Conservation (phyloP, 768 basidiomycete genomes). For the Rossbeevera mucosa region DNA sequence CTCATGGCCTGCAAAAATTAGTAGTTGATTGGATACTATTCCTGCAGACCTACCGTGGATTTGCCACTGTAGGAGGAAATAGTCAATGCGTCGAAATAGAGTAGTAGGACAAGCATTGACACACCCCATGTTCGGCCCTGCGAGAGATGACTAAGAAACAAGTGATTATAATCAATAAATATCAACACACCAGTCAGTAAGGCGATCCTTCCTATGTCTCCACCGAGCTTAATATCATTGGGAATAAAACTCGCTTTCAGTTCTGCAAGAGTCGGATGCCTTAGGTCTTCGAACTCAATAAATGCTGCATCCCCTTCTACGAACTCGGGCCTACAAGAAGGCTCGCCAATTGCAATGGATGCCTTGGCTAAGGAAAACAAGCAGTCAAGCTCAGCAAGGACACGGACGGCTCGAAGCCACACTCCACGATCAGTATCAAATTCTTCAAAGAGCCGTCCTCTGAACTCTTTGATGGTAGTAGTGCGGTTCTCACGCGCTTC, state of each 20-base stretch:
- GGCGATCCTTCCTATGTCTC: conserved; percentile 66
- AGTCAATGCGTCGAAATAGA: neutral
- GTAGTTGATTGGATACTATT: neutral
- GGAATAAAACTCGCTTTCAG: conserved; percentile 83
- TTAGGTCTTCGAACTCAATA: conserved; percentile 82
- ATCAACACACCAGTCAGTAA: conserved; percentile 71
- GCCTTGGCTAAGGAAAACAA: conserved; percentile 87
- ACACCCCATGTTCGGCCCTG: conserved; percentile 87
- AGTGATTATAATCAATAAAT: neutral
- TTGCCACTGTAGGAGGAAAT: conserved; percentile 51
- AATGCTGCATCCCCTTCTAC: conserved; percentile 76
- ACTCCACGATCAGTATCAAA: conserved; percentile 76
- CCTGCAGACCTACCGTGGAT: conserved; percentile 50
- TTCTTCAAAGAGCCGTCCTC: conserved; percentile 68
- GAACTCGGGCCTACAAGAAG: conserved; percentile 87
- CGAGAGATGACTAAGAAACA: neutral
- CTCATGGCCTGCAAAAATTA: conserved; percentile 61
- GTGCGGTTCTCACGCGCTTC: conserved; percentile 90
- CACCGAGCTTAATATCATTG: conserved; percentile 86
- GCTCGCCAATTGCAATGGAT: conserved; percentile 86
- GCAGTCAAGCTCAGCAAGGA: conserved; percentile 95
- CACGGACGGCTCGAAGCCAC: conserved; percentile 81
- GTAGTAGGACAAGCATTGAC: conserved; percentile 21
- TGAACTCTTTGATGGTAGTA: conserved; percentile 78
- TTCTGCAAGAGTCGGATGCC: conserved; percentile 79